phyloP scores from a whole-genome alignment of 2,329 filamentous ascomycete genomes.

The Chaetothyriales sp. region DNA sequence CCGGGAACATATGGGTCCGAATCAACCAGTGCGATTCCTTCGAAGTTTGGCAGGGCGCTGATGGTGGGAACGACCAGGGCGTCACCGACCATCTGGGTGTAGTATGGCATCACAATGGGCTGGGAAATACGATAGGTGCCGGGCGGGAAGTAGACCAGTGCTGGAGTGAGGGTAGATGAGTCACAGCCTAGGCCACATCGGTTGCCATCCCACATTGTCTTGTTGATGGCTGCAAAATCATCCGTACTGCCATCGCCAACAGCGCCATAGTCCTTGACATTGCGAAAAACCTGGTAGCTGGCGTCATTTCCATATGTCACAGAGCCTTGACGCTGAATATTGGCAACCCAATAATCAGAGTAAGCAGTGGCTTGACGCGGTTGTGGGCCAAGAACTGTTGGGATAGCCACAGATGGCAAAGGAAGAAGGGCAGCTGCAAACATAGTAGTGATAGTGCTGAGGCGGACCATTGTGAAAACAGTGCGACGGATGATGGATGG shows the following conservation, averaged over 20 bases:
- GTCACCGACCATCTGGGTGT: constrained; percentile 85
- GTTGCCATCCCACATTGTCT: constrained; percentile 59
- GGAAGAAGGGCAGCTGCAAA: background rate
- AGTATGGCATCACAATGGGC: constrained; percentile 77
- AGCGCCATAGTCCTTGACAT: constrained; percentile 64
- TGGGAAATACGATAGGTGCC: constrained; percentile 72
- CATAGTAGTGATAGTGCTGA: background rate
- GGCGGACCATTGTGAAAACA: background rate
- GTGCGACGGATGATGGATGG: too few species aligned
- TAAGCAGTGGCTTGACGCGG: background rate
- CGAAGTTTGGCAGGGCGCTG: constrained; percentile 58
- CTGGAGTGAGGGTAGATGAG: constrained; percentile 69
- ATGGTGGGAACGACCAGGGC: constrained; percentile 57
- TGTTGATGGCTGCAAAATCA: constrained; percentile 80
- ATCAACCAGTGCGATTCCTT: constrained; percentile 80
- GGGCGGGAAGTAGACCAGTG: constrained; percentile 79
- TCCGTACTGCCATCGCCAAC: constrained; percentile 59
- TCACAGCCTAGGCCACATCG: constrained; percentile 74
- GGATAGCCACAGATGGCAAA: background rate
- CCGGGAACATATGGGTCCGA: constrained; percentile 62
- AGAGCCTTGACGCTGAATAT: constrained; percentile 54
- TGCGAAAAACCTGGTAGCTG: constrained; percentile 60
- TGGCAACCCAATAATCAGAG: constrained; percentile 53
- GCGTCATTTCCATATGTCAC: constrained; percentile 43
- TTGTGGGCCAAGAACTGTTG: background rate